Evolutionary conservation across 2,329 filamentous ascomycete species (phyloP).

Genomic region (Falciphora oryzae): DNA sequence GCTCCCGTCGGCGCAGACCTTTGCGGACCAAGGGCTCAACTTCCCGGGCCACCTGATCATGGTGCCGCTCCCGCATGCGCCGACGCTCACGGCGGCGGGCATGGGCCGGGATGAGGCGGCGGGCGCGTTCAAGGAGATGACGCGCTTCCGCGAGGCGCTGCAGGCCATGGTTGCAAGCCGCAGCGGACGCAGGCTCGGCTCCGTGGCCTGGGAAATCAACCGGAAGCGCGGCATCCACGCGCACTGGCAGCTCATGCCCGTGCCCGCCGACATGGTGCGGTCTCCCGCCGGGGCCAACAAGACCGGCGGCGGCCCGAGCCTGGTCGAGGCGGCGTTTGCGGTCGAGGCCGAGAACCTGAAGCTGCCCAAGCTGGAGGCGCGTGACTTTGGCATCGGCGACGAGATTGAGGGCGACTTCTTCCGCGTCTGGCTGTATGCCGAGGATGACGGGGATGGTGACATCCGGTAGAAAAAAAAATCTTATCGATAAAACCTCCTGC

Average conservation of each 20-base stretch:
- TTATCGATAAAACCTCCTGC: not conserved
- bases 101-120: slow-evolving; percentile 56
- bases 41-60: slow-evolving; percentile 88
- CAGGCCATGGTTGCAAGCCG: slow-evolving; percentile 68
- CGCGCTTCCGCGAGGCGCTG: slow-evolving; percentile 67
- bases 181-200: slow-evolving; percentile 59
- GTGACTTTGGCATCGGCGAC: slow-evolving; percentile 44
- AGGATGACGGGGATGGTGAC: slow-evolving; percentile 38
- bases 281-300: slow-evolving; percentile 17
- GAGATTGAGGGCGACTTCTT: slow-evolving; percentile 64
- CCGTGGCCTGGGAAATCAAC: slow-evolving; percentile 90
- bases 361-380: slow-evolving; percentile 45
- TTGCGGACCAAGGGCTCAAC: slow-evolving; percentile 54
- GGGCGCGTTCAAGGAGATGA: slow-evolving; percentile 74
- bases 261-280: slow-evolving; percentile 59
- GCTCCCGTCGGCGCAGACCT: slow-evolving; percentile 65
- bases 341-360: slow-evolving; percentile 75
- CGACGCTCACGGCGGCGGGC: slow-evolving; percentile 55
- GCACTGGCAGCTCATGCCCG: slow-evolving; percentile 89
- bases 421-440: slow-evolving; percentile 72
- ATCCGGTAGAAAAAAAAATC: not conserved
- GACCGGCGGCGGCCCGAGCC: slow-evolving; percentile 49
- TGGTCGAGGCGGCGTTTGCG: slow-evolving; percentile 84
- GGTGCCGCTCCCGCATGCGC: slow-evolving; percentile 76
- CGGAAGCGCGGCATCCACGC: slow-evolving; percentile 74